phyloP scores from a whole-genome alignment of 495 filamentous ascomycete species.

The Penicillium coprophilum region DNA sequence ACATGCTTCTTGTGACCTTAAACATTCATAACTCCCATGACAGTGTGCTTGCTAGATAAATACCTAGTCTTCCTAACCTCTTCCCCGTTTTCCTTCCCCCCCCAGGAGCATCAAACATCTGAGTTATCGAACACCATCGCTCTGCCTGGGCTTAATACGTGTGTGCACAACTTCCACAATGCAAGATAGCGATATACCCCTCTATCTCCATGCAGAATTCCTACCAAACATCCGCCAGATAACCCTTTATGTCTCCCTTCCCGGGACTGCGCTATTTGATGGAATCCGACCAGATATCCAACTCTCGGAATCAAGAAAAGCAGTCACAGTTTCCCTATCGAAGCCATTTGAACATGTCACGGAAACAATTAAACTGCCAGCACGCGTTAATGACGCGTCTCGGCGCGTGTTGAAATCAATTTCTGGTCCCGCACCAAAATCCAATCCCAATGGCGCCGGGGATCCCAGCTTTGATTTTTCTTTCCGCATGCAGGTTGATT shows the following conservation, averaged over 20 bases:
- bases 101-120: background rate
- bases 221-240: slow-evolving; percentile 84
- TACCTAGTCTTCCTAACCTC: too few species aligned
- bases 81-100: background rate
- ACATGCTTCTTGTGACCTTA: background rate
- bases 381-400: slow-evolving; percentile 47
- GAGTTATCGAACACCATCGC: background rate
- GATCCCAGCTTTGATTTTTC: slow-evolving; percentile 40
- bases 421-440: background rate
- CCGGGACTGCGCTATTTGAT: slow-evolving; percentile 42
- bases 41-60: background rate
- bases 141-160: background rate
- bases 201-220: slow-evolving; percentile 80
- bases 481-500: slow-evolving; percentile 68
- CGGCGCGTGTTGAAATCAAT: slow-evolving; percentile 20
- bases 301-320: slow-evolving; percentile 42
- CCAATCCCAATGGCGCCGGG: background rate
- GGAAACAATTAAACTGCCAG: slow-evolving; percentile 65
- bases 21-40: background rate
- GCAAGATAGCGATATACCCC: slow-evolving; percentile 7
- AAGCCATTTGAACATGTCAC: slow-evolving; percentile 44
- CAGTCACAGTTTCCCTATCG: slow-evolving; percentile 43
- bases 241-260: slow-evolving; percentile 68
- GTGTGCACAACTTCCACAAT: background rate
- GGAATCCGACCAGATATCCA: slow-evolving; percentile 31